phyloP scores from a whole-genome alignment of 345 rosid genomes.

The Eucalyptus marginata region DNA sequence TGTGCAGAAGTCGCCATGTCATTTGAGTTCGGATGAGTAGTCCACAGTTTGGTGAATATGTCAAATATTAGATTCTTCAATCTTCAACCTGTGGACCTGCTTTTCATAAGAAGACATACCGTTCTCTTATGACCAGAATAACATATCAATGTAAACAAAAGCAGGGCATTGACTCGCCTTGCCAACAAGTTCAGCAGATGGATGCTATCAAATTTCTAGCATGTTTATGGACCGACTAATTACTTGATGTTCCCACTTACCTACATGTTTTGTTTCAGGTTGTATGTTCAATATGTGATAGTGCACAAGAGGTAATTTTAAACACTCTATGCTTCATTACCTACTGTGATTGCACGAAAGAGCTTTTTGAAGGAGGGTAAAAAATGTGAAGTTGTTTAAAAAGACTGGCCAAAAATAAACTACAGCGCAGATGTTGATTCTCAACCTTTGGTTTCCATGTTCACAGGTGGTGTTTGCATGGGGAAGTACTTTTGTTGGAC shows the following conservation, averaged over 20 bases:
- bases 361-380: background rate
- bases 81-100: background rate
- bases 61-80: background rate
- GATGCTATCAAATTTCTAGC: background rate
- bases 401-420: too few relatives aligned
- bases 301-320: conserved; percentile 65
- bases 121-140: conserved; percentile 22
- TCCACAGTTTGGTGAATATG: background rate
- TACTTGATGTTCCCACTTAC: background rate
- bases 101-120: background rate
- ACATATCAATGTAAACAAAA: conserved; percentile 33
- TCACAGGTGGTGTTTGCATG: too few relatives aligned
- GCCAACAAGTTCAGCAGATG: conserved; percentile 50
- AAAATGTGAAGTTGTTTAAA: background rate
- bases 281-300: conserved; percentile 63
- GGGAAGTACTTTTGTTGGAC: background rate
- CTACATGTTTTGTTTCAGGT: conserved; percentile 19
- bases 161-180: conserved; percentile 56
- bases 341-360: background rate
- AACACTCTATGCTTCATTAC: background rate
- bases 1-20: rapidly evolving
- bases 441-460: too few relatives aligned
- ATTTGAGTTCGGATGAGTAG: background rate
- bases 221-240: background rate
- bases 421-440: too few relatives aligned